phyloP scores from a whole-genome alignment of 495 filamentous ascomycete genomes.

The Elasticomyces elasticus region DNA sequence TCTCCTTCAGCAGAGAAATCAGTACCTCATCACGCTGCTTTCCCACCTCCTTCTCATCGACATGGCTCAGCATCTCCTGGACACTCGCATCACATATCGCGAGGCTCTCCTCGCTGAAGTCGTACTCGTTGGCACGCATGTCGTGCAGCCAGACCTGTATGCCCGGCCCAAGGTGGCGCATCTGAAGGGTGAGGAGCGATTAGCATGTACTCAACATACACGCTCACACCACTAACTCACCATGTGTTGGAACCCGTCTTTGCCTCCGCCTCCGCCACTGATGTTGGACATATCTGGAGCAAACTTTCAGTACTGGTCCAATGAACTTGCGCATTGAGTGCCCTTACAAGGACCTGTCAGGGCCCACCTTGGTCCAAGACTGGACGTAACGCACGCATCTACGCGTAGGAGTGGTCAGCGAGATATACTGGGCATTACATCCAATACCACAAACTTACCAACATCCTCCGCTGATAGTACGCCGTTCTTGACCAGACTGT shows the following conservation, averaged over 20 bases:
- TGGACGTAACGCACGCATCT: constrained; percentile 15
- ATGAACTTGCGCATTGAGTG: too few relatives aligned
- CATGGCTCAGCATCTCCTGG: constrained; percentile 2
- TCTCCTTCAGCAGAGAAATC: not conserved
- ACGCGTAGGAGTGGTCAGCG: too few relatives aligned
- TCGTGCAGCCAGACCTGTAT: constrained; percentile 17
- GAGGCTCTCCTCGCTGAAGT: constrained; percentile 5
- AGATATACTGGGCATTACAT: too few relatives aligned
- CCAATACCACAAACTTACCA: not conserved
- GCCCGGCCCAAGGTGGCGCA: constrained; percentile 10
- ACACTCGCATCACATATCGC: not conserved
- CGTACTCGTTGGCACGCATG: constrained; percentile 10
- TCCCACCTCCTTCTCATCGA: not conserved
- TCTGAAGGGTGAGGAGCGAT: not conserved
- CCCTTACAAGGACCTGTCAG: constrained; percentile 11
- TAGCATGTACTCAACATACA: too few relatives aligned
- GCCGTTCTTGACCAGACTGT: constrained; percentile 4
- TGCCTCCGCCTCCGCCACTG: constrained; percentile 17
- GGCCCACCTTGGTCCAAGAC: constrained; percentile 19
- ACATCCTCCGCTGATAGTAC: constrained; percentile 1
- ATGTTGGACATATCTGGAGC: constrained; percentile 8
- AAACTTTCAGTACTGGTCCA: too few relatives aligned
- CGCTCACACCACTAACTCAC: too few relatives aligned
- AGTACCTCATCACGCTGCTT: constrained; percentile 3
- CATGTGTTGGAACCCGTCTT: constrained; percentile 16